A percentile compares a stretch with the other conserved stretches of the same genome.
These are phyloP conservation scores for Cercospora janseana DNA, from an alignment of 2,329 filamentous ascomycete species.

Conservation along the genomic window DNA sequence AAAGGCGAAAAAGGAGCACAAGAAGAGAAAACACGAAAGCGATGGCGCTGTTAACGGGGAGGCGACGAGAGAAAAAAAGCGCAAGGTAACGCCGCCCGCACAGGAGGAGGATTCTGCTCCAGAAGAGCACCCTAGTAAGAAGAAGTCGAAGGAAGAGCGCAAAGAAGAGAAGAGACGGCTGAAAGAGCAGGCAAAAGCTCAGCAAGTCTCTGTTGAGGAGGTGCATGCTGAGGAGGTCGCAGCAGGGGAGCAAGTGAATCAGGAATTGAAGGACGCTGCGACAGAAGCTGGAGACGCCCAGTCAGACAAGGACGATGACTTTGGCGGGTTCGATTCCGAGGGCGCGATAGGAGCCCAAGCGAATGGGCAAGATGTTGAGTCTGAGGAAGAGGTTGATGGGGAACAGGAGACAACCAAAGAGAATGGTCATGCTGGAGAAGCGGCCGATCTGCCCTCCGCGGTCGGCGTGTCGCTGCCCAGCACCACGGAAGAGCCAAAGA, in stretches of 20 bases:
- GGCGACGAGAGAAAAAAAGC: conserved; percentile 13
- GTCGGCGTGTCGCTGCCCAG: conserved; percentile 58
- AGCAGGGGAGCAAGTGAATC: conserved; percentile 33
- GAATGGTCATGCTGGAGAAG: conserved; percentile 37
- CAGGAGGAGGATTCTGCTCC: conserved; percentile 22
- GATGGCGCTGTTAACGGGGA: conserved; percentile 15
- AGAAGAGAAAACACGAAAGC: conserved; percentile 34
- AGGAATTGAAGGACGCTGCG: conserved; percentile 32
- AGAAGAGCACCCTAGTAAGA: conserved; percentile 25
- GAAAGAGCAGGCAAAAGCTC: conserved; percentile 16
- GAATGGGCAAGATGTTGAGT: conserved; percentile 37
- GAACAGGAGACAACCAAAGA: conserved; percentile 20
- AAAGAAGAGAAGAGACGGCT: conserved; percentile 18
- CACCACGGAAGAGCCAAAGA: conserved; percentile 61
- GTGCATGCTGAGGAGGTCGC: conserved; percentile 23
- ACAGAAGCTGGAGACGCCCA: conserved; percentile 19
- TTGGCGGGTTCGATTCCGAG: conserved; percentile 39
- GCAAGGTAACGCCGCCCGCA: conserved; percentile 14
- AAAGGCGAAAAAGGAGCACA: conserved; percentile 36
- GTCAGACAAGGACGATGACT: conserved; percentile 34
- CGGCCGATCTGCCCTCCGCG: conserved; percentile 54
- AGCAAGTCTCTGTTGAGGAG: conserved; percentile 5
- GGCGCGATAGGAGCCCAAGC: conserved; percentile 37
- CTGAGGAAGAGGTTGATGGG: conserved; percentile 33
- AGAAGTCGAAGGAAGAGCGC: conserved; percentile 31